Evolutionary conservation across 345 rosid genomes (phyloP), one percentile per base, ranked within the genome.

Genomic region (Eucalyptus melliodora): DNA sequence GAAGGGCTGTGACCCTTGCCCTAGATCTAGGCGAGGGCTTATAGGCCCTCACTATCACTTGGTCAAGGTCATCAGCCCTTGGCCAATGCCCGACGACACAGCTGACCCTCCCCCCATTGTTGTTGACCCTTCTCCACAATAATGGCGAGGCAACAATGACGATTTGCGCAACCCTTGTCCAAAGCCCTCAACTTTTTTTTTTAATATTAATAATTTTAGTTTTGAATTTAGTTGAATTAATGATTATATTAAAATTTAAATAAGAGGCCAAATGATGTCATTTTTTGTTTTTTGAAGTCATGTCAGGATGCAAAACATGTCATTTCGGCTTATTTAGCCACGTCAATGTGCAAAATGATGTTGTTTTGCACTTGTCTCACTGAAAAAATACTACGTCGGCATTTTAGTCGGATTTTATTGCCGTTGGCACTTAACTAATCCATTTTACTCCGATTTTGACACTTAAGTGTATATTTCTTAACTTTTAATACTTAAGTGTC

Each of bases 91-190:
- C 0, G 5, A 8, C 0, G 2, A 53, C 59, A 53, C 0, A 0
- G 4, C 0, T 19, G 2, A 19, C 24, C 2, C 24, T 19, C 5
- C 2, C 2, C 56, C 0, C 5, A 53, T 3, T 8, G 9, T 53
- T 1, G 0, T 21, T 0, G 0, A 53, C 59, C 24, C 11, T 53
- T 53, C 59, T 8, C 11, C 0, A 4, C 0, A 1, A 8, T 4
- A 9, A 21, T 53, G 24, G 59, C 11, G 0, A 53, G 59, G 0
- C 10, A 8, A 1, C 0, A 19, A 0, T 6, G 21, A 51, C 1
- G 24, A 21, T 1, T 53, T 53, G 10, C 2, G 4, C 4, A 19
- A 0, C 1, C 5, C 59, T 53, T 53, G 0, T 0, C 59, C 1
- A 53, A 53, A 1, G 59, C 1, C 0, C 19, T 0, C 59, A 53